A percentile compares a stretch with the other conserved stretches of the same genome.
phyloP scores from a whole-genome alignment of 2,329 filamentous ascomycete species.

The Trichoderma asperellum region DNA sequence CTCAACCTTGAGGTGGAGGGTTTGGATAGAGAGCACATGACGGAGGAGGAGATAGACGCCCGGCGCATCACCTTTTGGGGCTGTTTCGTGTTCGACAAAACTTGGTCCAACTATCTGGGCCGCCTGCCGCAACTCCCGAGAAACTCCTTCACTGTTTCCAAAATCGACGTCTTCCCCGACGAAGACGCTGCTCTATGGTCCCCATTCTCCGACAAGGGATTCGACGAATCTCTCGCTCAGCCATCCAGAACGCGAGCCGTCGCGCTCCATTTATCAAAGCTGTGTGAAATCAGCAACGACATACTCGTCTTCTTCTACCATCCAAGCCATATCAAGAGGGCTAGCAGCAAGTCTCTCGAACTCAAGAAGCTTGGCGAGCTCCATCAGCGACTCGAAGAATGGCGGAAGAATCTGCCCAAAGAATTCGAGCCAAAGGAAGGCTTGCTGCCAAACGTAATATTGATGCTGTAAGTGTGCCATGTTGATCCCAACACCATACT shows the following conservation, averaged over 20 bases:
- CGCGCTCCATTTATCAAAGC: constrained; percentile 76
- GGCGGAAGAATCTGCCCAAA: constrained; percentile 80
- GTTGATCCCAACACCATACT: neutral
- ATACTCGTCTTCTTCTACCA: constrained; percentile 90
- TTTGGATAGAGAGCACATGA: constrained; percentile 63
- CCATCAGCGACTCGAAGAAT: constrained; percentile 85
- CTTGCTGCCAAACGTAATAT: constrained; percentile 78
- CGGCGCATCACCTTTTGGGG: constrained; percentile 95
- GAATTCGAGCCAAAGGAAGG: constrained; percentile 91
- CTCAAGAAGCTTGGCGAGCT: constrained; percentile 91
- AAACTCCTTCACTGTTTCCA: constrained; percentile 79
- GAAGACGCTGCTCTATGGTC: constrained; percentile 88
- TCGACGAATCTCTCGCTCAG: constrained; percentile 72
- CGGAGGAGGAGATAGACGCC: constrained; percentile 85
- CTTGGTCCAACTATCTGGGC: constrained; percentile 96
- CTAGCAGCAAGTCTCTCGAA: constrained; percentile 77
- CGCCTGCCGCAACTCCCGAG: constrained; percentile 84
- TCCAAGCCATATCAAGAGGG: constrained; percentile 66
- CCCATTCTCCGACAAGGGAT: constrained; percentile 84
- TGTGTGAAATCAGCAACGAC: constrained; percentile 94
- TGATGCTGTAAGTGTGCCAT: constrained; percentile 73
- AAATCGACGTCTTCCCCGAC: constrained; percentile 85
- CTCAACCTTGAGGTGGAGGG: constrained; percentile 81
- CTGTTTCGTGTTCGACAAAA: constrained; percentile 97
- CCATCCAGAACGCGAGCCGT: constrained; percentile 82